These are phyloP conservation scores for Rhodamnia rubescens DNA, from an alignment of 345 rosid genomes.

Conservation along the genomic window DNA sequence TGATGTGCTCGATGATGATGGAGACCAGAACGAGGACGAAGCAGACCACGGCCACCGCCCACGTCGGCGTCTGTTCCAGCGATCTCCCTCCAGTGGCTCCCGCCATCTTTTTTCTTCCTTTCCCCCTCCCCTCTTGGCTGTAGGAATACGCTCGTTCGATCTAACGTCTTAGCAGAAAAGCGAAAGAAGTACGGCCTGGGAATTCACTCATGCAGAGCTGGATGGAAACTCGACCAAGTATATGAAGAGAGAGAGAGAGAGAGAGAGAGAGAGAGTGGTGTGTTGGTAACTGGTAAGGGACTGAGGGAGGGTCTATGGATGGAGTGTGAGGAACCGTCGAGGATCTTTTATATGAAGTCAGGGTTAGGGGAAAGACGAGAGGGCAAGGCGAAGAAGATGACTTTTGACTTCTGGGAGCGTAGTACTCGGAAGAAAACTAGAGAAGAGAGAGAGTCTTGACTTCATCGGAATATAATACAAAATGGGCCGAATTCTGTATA, in stretches of 20 bases:
- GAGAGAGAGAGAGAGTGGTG: background rate
- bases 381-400: background rate
- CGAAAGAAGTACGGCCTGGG: background rate
- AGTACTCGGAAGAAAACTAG: background rate
- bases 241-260: background rate
- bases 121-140: background rate
- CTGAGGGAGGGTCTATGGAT: background rate
- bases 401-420: background rate
- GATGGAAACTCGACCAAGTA: background rate
- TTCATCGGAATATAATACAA: background rate
- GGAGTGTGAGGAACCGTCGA: background rate
- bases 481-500: too few relatives aligned
- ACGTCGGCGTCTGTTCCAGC: slow-evolving; percentile 31
- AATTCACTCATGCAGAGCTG: background rate
- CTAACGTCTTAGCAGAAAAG: background rate
- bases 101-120: background rate
- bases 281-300: background rate
- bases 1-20: slow-evolving; percentile 18
- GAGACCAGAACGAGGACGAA: slow-evolving; percentile 23
- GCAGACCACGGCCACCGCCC: slow-evolving; percentile 38
- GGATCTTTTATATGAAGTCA: background rate
- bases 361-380: background rate
- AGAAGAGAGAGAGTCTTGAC: background rate
- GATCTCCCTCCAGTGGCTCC: slow-evolving; percentile 1
- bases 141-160: background rate